Percentiles rank a stretch among this genome's conserved stretches.
Conservation (phyloP, 2,329 filamentous ascomycete species). For the Karstenula rhodostoma region DNA sequence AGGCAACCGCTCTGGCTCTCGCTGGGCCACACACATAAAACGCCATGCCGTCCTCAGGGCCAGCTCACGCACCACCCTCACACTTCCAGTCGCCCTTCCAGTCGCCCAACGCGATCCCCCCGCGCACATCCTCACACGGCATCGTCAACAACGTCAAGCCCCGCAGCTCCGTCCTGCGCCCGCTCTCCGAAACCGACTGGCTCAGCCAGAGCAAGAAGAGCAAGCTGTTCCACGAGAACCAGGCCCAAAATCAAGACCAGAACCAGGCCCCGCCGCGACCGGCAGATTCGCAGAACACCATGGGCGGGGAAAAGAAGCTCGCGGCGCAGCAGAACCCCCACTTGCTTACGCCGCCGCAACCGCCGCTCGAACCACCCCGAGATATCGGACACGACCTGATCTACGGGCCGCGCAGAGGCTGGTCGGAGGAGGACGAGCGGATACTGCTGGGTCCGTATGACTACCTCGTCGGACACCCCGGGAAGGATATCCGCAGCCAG, state of each 20-base stretch:
- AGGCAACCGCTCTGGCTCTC: conserved; percentile 2
- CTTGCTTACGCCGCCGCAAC: conserved; percentile 41
- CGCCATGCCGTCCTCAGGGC: conserved; percentile 11
- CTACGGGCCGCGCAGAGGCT: conserved; percentile 57
- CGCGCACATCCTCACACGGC: conserved; percentile 49
- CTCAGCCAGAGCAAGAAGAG: conserved; percentile 50
- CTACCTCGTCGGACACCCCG: conserved; percentile 79
- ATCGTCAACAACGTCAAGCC: conserved; percentile 39
- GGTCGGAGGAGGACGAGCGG: conserved; percentile 78
- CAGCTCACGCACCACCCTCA: not conserved
- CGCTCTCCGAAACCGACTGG: conserved; percentile 51
- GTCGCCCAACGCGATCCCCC: conserved; percentile 51
- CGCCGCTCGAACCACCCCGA: conserved; percentile 31
- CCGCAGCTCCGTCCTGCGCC: conserved; percentile 43
- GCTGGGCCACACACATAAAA: conserved; percentile 1
- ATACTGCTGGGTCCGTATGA: conserved; percentile 81
- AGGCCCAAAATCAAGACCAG: not conserved
- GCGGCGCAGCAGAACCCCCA: conserved; percentile 21
- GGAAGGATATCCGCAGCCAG: conserved; percentile 84
- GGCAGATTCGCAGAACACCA: conserved; percentile 21
- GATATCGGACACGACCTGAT: conserved; percentile 51
- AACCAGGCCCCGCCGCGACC: conserved; percentile 16
- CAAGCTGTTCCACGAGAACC: conserved; percentile 38
- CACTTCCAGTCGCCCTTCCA: conserved; percentile 28
- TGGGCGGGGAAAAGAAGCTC: conserved; percentile 14